phyloP scores from a whole-genome alignment of 805 yeast species.

The Trichomonascus vanleenenianus region DNA sequence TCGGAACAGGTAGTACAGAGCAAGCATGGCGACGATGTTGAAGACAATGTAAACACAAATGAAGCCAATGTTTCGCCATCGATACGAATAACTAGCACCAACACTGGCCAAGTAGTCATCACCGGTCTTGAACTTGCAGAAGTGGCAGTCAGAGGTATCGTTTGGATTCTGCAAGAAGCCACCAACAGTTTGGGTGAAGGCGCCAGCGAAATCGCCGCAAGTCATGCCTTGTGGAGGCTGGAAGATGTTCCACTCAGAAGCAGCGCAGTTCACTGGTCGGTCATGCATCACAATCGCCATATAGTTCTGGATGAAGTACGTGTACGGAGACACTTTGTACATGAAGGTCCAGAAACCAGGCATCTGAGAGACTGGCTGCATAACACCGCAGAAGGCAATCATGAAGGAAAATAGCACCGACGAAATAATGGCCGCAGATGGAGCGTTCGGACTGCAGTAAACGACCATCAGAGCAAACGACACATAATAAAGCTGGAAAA shows the following conservation, averaged over 20 bases:
- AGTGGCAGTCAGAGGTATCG: slow-evolving; percentile 36
- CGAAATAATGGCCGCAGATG: slow-evolving; percentile 55
- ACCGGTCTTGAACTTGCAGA: slow-evolving; percentile 34
- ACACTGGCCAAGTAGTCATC: slow-evolving; percentile 38
- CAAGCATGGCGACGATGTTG: slow-evolving; percentile 35
- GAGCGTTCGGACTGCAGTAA: slow-evolving; percentile 56
- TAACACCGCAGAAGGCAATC: slow-evolving; percentile 62
- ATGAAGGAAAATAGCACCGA: slow-evolving; percentile 50
- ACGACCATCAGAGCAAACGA: slow-evolving; percentile 48
- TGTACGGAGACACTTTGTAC: slow-evolving; percentile 65
- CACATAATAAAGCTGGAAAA: slow-evolving; percentile 44
- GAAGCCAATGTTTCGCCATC: slow-evolving; percentile 65
- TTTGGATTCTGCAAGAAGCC: slow-evolving; percentile 56
- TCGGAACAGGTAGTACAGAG: slow-evolving; percentile 26
- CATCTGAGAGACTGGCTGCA: slow-evolving; percentile 48
- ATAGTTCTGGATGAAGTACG: slow-evolving; percentile 58
- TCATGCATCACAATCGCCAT: slow-evolving; percentile 43
- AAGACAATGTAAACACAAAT: slow-evolving; percentile 49
- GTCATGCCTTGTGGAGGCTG: slow-evolving; percentile 54
- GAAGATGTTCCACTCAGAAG: slow-evolving; percentile 41
- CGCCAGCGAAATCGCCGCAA: slow-evolving; percentile 48
- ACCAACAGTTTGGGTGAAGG: slow-evolving; percentile 34
- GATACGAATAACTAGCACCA: slow-evolving; percentile 37
- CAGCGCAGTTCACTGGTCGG: slow-evolving; percentile 42
- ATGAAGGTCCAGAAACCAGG: slow-evolving; percentile 83